phyloP scores from a whole-genome alignment of 805 yeast genomes.

The Metschnikowia chrysomelidarum region DNA sequence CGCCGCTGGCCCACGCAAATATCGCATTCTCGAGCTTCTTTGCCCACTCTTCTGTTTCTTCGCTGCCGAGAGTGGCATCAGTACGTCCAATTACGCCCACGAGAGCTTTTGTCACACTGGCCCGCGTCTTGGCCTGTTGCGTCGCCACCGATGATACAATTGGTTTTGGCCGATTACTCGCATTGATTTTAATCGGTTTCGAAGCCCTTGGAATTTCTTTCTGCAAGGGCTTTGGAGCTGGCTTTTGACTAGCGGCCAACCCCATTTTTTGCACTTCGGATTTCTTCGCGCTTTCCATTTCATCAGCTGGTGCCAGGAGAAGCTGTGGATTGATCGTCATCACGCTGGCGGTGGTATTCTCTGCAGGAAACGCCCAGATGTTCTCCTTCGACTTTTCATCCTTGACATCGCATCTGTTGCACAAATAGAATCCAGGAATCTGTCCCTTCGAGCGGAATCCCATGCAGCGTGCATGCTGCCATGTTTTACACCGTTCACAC shows the following conservation, averaged over 20 bases:
- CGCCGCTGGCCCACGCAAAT: constrained; percentile 31
- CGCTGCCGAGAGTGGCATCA: constrained; percentile 32
- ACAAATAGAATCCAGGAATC: constrained; percentile 49
- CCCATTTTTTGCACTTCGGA: background rate
- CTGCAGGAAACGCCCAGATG: background rate
- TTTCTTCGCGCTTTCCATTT: background rate
- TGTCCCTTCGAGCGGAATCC: constrained; percentile 39
- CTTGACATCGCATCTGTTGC: constrained; percentile 52
- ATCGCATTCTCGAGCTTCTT: constrained; percentile 51
- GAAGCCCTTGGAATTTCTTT: no score
- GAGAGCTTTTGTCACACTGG: constrained; percentile 53
- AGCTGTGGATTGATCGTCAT: background rate
- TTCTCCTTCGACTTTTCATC: constrained; percentile 1
- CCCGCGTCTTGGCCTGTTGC: constrained; percentile 36
- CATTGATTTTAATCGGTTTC: no score
- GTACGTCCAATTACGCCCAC: constrained; percentile 40
- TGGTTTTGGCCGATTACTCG: background rate
- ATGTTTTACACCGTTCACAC: constrained; percentile 63
- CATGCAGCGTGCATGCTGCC: constrained; percentile 73
- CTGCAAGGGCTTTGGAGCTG: no score
- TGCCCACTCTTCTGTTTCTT: constrained; percentile 46
- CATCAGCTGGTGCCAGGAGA: no score
- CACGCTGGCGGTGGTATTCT: constrained; percentile 4
- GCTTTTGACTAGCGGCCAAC: background rate
- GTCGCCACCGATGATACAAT: background rate